phyloP scores from a whole-genome alignment of 345 rosid species.

The Murraya koenigii region DNA sequence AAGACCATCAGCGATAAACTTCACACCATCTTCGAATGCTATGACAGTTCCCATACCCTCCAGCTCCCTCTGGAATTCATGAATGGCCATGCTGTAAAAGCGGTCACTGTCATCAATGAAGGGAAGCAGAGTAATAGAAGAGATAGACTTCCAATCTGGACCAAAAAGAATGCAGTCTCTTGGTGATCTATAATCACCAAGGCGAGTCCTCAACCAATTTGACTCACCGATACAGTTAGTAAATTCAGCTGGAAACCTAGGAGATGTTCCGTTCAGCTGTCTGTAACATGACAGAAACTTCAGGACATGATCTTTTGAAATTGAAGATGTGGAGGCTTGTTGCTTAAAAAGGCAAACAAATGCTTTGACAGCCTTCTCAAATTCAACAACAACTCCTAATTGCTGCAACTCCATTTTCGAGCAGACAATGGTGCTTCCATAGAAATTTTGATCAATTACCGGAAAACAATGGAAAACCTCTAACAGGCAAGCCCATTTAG shows the following conservation, averaged over 20 bases:
- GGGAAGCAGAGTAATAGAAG: conserved; percentile 54
- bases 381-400: conserved; percentile 46
- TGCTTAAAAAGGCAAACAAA: conserved; percentile 38
- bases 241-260: conserved; percentile 31
- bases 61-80: conserved; percentile 45
- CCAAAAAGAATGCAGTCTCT: conserved; percentile 51
- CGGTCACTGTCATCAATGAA: conserved; percentile 47
- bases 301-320: conserved; percentile 32
- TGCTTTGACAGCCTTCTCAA: conserved; percentile 40
- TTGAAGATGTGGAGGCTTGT: conserved; percentile 27
- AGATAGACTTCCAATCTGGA: conserved; percentile 52
- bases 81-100: conserved; percentile 46
- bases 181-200: conserved; percentile 43
- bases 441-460: conserved; percentile 38
- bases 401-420: conserved; percentile 43
- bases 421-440: conserved; percentile 28
- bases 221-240: conserved; percentile 32
- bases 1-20: conserved; percentile 41
- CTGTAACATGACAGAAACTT: conserved; percentile 49
- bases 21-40: conserved; percentile 43
- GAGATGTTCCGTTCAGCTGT: conserved; percentile 18
- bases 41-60: conserved; percentile 38
- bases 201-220: conserved; percentile 58
- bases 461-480: conserved; percentile 48
- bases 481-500: conserved; percentile 54